Base-by-base conservation (phyloP, 2,329 filamentous ascomycete species). In the Verticillium tricorpus region DNA sequence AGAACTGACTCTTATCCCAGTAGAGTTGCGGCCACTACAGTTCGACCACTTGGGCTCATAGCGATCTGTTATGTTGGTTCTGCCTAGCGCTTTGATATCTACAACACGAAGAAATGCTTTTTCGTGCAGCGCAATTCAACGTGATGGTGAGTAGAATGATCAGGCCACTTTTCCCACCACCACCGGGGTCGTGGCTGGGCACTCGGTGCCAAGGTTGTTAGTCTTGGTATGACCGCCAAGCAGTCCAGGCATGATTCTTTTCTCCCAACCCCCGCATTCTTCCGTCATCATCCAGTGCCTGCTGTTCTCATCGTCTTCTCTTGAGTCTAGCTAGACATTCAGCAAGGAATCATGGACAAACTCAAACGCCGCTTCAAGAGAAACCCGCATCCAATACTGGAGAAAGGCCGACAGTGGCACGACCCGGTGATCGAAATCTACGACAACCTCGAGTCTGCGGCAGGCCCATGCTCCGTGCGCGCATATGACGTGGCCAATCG, bases 401-500 rank as follows among this genome's bases (percentile, higher is more conserved):
- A 59, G 40, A 50, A 34, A 55, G 62, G 62, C 55, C 62, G 63
- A 9, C 31, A 56, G 25, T 64, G 63, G 64, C 61, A 64, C 54
- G 55, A 63, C 17, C 62, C 63, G 28, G 58, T 63, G 5, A 61
- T 66, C 31, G 63, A 64, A 32, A 63, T 64, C 31, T 66, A 61
- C 58, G 57, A 57, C 37, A 63, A 60, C 61, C 19, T 61, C 28
- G 39, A 8, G 17, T 32, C 54, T 7, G 6, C 25, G n/a, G 58
- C 59, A 37, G 59, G 50, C n/a, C 32, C 59, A 17, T 64, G 54
- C 35, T 59, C 61, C 25, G 63, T 62, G 32, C 58, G 32, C 12
- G 63, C 39, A 25, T 66, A 66, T 56, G 65, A 65, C 52, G 56
- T 63, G n/a, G 65, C 65, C 32, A 66, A 66, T 60, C 60, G 65